Percentiles rank a stretch among this genome's conserved stretches.
phyloP scores from a whole-genome alignment of 2,329 filamentous ascomycete genomes.

The Sordariomycetes sp. region DNA sequence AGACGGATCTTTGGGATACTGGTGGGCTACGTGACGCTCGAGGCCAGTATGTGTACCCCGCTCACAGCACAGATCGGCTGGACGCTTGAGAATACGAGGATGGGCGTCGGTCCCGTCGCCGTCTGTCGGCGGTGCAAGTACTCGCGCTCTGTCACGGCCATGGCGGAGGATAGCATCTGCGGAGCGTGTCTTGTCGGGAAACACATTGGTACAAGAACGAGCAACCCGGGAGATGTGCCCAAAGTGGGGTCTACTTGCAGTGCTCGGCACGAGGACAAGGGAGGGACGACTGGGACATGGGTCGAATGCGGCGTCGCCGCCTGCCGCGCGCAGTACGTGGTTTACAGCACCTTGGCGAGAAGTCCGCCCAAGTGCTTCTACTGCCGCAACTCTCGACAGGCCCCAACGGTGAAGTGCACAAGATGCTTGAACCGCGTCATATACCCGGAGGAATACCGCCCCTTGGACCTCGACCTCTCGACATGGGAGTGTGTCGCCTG shows the following conservation, averaged over 20 bases:
- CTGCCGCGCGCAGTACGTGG: conserved; percentile 35
- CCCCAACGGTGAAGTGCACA: conserved; percentile 23
- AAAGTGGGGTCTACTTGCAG: conserved; percentile 11
- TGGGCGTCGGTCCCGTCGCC: conserved; percentile 25
- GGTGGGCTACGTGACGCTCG: conserved; percentile 30
- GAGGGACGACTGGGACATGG: conserved; percentile 23
- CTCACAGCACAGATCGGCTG: conserved; percentile 28
- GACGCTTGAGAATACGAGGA: conserved; percentile 27
- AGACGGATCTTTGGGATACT: conserved; percentile 26
- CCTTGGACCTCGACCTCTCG: conserved; percentile 13
- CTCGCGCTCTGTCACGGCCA: conserved; percentile 35
- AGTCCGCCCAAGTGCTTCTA: conserved; percentile 34
- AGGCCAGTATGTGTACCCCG: conserved; percentile 28
- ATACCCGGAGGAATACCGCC: conserved; percentile 29
- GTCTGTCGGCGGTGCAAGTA: conserved; percentile 25
- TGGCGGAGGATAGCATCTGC: conserved; percentile 23
- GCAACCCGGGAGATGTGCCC: conserved; percentile 11
- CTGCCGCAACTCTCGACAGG: conserved; percentile 19
- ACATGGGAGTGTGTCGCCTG: conserved; percentile 1
- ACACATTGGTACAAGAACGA: conserved; percentile 12
- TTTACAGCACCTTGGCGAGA: conserved; percentile 27
- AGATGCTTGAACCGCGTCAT: conserved; percentile 30
- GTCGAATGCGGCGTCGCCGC: conserved; percentile 27
- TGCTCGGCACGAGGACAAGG: conserved; percentile 17
- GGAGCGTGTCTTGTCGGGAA: conserved; percentile 21